phyloP scores from a whole-genome alignment of 495 filamentous ascomycete genomes.

The Penicillium nucicola region DNA sequence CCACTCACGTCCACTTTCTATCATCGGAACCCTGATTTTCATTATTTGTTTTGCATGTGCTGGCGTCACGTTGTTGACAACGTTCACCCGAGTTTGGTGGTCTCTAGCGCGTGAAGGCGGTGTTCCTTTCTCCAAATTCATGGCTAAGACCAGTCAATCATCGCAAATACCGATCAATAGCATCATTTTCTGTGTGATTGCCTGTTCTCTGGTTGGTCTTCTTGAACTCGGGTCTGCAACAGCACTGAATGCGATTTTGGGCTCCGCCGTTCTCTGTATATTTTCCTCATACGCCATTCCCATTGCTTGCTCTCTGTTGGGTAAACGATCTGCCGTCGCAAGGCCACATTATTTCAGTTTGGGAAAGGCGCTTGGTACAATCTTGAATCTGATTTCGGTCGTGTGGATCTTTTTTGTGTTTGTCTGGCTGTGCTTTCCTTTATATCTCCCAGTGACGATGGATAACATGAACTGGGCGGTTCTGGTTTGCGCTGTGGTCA shows the following conservation, averaged over 20 bases:
- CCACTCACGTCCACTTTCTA: neutral
- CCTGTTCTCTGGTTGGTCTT: neutral
- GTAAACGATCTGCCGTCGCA: neutral
- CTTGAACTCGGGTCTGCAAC: neutral
- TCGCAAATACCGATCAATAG: no score
- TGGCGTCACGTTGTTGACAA: no score
- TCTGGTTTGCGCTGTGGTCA: neutral
- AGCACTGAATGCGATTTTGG: neutral
- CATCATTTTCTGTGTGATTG: no score
- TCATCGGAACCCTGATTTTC: neutral
- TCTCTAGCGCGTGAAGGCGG: no score
- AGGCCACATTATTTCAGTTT: neutral
- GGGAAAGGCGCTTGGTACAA: slow-evolving; percentile 9
- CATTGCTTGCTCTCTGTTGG: neutral
- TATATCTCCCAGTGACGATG: slow-evolving; percentile 23
- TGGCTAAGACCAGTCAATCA: no score
- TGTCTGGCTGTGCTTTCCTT: slow-evolving; percentile 27
- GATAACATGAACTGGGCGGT: slow-evolving; percentile 45
- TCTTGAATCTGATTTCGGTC: slow-evolving; percentile 26
- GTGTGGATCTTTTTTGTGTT: slow-evolving; percentile 21
- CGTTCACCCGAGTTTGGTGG: no score
- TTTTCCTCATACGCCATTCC: slow-evolving; percentile 1
- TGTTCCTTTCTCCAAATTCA: no score
- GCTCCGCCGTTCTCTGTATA: neutral
- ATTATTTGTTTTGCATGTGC: no score